phyloP scores from a whole-genome alignment of 2,329 filamentous ascomycete genomes.

The Curvularia sp. region DNA sequence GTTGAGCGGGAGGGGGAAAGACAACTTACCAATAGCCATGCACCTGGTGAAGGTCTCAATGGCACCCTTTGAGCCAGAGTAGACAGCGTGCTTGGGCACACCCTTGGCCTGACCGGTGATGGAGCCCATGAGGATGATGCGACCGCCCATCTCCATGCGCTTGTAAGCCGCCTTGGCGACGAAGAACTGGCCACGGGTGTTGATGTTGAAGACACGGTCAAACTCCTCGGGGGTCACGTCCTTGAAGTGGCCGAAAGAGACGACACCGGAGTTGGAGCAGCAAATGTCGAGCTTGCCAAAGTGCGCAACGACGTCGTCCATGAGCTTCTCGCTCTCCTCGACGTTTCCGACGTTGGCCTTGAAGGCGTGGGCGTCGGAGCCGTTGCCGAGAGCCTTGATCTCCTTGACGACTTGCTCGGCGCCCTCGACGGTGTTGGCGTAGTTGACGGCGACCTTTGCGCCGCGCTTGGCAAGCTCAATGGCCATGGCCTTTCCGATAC shows the following conservation, averaged over 20 bases:
- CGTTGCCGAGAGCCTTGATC: conserved; percentile 68
- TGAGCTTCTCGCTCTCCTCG: conserved; percentile 67
- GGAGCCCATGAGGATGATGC: conserved; percentile 63
- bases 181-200: conserved; percentile 70
- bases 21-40: conserved; percentile 58
- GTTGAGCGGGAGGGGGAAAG: not conserved
- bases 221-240: conserved; percentile 63
- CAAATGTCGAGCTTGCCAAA: conserved; percentile 75
- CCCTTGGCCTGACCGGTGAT: conserved; percentile 65
- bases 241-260: conserved; percentile 62
- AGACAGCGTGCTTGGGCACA: conserved; percentile 62
- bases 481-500: conserved; percentile 72
- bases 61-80: conserved; percentile 62
- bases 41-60: conserved; percentile 63
- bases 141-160: conserved; percentile 59
- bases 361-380: conserved; percentile 68
- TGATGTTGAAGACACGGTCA: conserved; percentile 67
- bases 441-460: conserved; percentile 72
- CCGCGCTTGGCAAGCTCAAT: conserved; percentile 70
- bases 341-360: conserved; percentile 73
- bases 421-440: conserved; percentile 69
- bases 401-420: conserved; percentile 70
- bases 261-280: conserved; percentile 71
- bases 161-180: conserved; percentile 65
- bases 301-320: conserved; percentile 67